Conservation (phyloP, 2,329 filamentous ascomycete species). For the Hyphodiscus sp. region DNA sequence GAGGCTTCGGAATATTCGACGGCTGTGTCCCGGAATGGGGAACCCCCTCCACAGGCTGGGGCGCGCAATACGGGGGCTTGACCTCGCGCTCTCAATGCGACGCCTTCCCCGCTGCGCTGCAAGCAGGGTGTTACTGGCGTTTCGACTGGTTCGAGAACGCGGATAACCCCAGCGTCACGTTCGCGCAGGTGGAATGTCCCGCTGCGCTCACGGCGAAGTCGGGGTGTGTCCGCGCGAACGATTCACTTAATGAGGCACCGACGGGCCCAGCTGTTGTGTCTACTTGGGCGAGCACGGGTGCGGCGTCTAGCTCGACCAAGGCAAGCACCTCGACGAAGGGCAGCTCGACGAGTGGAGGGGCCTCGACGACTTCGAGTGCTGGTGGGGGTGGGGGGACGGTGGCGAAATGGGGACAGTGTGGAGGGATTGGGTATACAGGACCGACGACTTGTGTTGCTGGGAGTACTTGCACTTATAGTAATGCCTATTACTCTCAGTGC, state of each 20-base stretch:
- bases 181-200: conserved; percentile 42
- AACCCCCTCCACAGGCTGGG: conserved; percentile 36
- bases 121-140: conserved; percentile 44
- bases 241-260: conserved; percentile 5
- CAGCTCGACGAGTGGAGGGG: background rate
- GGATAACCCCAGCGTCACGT: conserved; percentile 41
- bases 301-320: background rate
- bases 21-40: conserved; percentile 46
- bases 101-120: conserved; percentile 37
- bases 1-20: conserved; percentile 50
- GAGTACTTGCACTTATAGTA: conserved; percentile 15
- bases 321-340: background rate
- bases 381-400: background rate
- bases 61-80: conserved; percentile 43
- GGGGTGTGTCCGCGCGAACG: conserved; percentile 31
- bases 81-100: conserved; percentile 37
- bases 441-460: conserved; percentile 11
- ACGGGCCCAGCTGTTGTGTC: background rate
- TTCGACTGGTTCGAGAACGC: conserved; percentile 47
- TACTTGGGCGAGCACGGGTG: background rate
- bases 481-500: conserved; percentile 19
- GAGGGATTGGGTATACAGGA: conserved; percentile 18
- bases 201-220: conserved; percentile 37
- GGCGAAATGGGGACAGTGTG: conserved; percentile 20
- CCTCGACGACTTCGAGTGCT: background rate